Evolutionary conservation across 805 yeast genomes (phyloP).

Genomic region (Teunomyces kruisii): DNA sequence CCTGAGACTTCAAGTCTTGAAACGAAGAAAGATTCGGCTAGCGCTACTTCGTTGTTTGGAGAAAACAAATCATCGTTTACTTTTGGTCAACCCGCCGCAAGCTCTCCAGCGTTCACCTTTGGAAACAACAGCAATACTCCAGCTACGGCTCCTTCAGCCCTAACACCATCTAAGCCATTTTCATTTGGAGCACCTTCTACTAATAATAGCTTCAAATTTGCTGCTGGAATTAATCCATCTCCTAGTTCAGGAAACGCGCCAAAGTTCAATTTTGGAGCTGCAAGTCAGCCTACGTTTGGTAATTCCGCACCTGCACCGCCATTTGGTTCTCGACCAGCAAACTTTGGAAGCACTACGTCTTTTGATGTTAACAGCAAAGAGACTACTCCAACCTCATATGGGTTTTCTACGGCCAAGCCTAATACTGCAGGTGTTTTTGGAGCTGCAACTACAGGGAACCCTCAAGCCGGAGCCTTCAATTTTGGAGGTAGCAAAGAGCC

Average conservation of each 20-base stretch:
- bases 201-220: constrained; percentile 9
- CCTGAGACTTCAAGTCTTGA: background rate
- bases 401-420: constrained; percentile 3
- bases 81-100: background rate
- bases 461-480: background rate
- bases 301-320: constrained; percentile 3
- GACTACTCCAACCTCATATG: constrained; percentile 6
- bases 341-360: background rate
- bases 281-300: constrained; percentile 3
- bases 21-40: background rate
- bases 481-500: constrained; percentile 19
- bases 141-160: background rate
- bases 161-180: constrained; percentile 1
- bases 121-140: background rate
- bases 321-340: constrained; percentile 5
- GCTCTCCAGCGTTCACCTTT: background rate
- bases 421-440: constrained; percentile 9
- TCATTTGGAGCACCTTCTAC: background rate
- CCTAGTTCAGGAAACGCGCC: constrained; percentile 3
- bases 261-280: constrained; percentile 11
- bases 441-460: background rate
- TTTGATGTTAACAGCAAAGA: constrained; percentile 3
- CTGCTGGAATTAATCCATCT: constrained; percentile 7
- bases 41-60: background rate
- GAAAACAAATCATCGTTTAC: background rate